A percentile compares a stretch with the other conserved stretches of the same genome.
These are phyloP conservation scores for Pterocarpus santalinus DNA, from an alignment of 306 rosid genomes.

Conservation along the genomic window DNA sequence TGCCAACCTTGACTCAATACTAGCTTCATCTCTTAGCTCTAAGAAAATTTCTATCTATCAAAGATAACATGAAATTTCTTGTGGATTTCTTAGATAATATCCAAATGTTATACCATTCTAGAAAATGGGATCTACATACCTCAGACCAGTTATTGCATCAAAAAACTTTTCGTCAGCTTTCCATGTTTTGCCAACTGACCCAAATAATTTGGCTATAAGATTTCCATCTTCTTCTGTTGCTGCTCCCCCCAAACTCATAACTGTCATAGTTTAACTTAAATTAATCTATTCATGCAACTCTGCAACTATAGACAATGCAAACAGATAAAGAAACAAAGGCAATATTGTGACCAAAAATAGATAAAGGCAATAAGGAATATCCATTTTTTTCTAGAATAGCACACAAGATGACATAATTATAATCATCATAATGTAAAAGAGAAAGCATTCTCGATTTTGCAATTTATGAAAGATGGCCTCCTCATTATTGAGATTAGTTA, in stretches of 20 bases:
- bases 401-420: conserved; percentile 22
- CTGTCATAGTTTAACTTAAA: conserved; percentile 55
- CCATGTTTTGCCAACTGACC: conserved; percentile 90
- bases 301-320: conserved; percentile 27
- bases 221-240: conserved; percentile 86
- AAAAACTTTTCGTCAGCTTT: conserved; percentile 87
- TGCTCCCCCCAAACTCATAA: conserved; percentile 85
- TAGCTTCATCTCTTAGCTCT: conserved; percentile 17
- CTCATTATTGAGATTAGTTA: conserved; percentile 35
- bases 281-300: conserved; percentile 34
- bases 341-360: conserved; percentile 19
- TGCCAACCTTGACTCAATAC: background rate
- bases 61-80: conserved; percentile 26
- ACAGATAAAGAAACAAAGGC: conserved; percentile 35
- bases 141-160: conserved; percentile 93
- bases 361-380: conserved; percentile 29
- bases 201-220: conserved; percentile 76
- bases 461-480: conserved; percentile 29
- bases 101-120: conserved; percentile 4
- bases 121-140: conserved; percentile 59
- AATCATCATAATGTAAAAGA: conserved; percentile 5
- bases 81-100: conserved; percentile 18
- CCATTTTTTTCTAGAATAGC: conserved; percentile 22
- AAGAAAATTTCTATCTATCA: conserved; percentile 10
- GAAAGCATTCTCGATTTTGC: conserved; percentile 35